These are phyloP conservation scores for Trametes gibbosa DNA, from an alignment of 768 basidiomycete genomes.

Conservation along the genomic window DNA sequence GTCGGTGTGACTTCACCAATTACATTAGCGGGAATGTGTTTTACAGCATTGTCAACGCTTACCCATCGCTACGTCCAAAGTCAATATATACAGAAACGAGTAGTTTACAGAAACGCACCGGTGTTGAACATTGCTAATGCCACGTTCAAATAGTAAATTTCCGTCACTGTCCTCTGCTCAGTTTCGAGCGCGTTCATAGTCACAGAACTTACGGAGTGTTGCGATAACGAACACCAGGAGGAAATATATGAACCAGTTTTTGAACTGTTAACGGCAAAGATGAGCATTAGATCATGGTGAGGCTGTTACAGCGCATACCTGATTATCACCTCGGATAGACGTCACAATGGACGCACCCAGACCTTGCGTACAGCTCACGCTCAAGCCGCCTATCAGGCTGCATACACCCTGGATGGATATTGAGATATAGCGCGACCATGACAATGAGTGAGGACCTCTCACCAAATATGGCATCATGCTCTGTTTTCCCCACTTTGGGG, in stretches of 20 bases:
- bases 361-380: slow-evolving; percentile 88
- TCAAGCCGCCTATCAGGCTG: slow-evolving; percentile 90
- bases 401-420: slow-evolving; percentile 53
- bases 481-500: slow-evolving; percentile 81
- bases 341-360: slow-evolving; percentile 86
- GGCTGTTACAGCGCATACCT: slow-evolving; percentile 41
- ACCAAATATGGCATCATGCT: slow-evolving; percentile 80
- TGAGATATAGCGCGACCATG: neutral
- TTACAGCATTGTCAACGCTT: slow-evolving; percentile 12
- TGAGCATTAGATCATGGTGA: neutral
- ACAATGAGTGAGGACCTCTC: neutral
- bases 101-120: slow-evolving; percentile 38
- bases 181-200: neutral
- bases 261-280: slow-evolving; percentile 54
- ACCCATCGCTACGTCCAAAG: slow-evolving; percentile 53
- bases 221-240: slow-evolving; percentile 72
- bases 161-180: slow-evolving; percentile 49
- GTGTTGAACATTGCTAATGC: slow-evolving; percentile 92
- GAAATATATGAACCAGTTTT: slow-evolving; percentile 87
- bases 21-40: neutral
- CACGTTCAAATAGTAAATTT: slow-evolving; percentile 91
- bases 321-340: slow-evolving; percentile 66
- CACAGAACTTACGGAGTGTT: slow-evolving; percentile 58
- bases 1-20: slow-evolving; percentile 64
- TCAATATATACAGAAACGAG: neutral